Base-by-base conservation (phyloP, 345 rosid genomes). In the Hypericum perforatum region DNA sequence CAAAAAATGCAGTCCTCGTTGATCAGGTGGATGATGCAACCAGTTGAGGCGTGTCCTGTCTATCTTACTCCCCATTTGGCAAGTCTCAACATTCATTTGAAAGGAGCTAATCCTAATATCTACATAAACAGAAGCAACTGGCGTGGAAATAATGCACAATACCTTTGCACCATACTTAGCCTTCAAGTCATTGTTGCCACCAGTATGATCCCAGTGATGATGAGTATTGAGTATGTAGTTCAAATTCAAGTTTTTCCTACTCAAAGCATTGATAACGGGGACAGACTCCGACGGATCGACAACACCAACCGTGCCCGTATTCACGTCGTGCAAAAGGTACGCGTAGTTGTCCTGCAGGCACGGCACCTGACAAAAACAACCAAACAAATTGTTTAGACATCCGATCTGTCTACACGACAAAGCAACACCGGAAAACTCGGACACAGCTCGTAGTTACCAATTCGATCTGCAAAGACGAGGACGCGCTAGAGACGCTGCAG, bases 101-200 rank as follows among this genome's bases (percentile, higher is more conserved):
- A 8, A 45, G 49, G 14, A 16, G 13, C 12, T n/a, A 45, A 45
- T 12, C 49, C 12, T 16, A 45, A 39, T 44, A 62, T 8, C 46
- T 4, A 38, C 11, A 12, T 6, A 14, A 38, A 47, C 44, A 38
- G 47, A 8, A 12, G 16, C 4, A 45, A 65, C 41, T 41, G 8
- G 41, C 45, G 43, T 37, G 52, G 16, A 46, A 54, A 60, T 12
- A 64, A 54, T 37, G 58, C 54, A 41, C 50, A 85, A 56, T 89
- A 94, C 97, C 99, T 94, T 89, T 36, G 99, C 97, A 56, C 99
- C 99, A 11, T 80, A 94, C 78, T 80, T 89, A 66, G 82, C 95
- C 82, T 94, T 94, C 78, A 94, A 70, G 62, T 86, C 97, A 53
- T 71, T 61, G 66, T 94, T 94, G 54, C 99, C 99, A 32, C 92